Evolutionary conservation across 495 filamentous ascomycete genomes (phyloP), one percentile per base, ranked within the genome.

Genomic region (Chaetomium tenue): DNA sequence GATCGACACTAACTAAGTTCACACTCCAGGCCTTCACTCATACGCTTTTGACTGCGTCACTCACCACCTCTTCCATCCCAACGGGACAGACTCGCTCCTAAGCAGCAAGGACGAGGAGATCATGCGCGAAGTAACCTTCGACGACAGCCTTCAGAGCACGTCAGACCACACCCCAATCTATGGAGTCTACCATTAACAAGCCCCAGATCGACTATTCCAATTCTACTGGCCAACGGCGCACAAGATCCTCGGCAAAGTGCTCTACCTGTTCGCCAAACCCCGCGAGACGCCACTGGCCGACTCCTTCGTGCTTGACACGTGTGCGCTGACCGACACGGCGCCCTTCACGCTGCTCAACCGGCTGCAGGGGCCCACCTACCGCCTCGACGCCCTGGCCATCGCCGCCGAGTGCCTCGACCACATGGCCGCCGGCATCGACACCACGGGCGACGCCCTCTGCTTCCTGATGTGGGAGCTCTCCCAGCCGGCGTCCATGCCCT

Each of bases 391-490:
- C 0, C 66, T 79, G 8, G 79, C 82, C 61, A 75, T 78, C 50
- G 78, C 79, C 0, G 79, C 79, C 56, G 80, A 82, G 47, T 78
- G 78, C 52, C 73, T 82, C 51, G 80, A 82, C 57, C 80, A 82
- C 66, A 80, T 82, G 78, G 84, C 80, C 0, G 87, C 87, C 0
- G 87, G 87, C 1, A 88, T 88, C 63, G 87, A 88, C 65, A 89
- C 87, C 3, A 88, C 86, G 0, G 86, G 86, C 37, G 86, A 88
- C 68, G 83, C 80, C 0, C 73, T 89, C 0, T 87, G 84, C 63
- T 87, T 89, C 62, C 74, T 89, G 7, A 85, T 89, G 83, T 87
- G 84, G 81, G 81, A 88, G 69, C 75, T 89, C 0, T 89, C 87
- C 0, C 81, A 80, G 54, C 81, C 84, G 3, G 61, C 76, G 0